phyloP scores from a whole-genome alignment of 2,329 filamentous ascomycete genomes.

The Ascochyta fabae region DNA sequence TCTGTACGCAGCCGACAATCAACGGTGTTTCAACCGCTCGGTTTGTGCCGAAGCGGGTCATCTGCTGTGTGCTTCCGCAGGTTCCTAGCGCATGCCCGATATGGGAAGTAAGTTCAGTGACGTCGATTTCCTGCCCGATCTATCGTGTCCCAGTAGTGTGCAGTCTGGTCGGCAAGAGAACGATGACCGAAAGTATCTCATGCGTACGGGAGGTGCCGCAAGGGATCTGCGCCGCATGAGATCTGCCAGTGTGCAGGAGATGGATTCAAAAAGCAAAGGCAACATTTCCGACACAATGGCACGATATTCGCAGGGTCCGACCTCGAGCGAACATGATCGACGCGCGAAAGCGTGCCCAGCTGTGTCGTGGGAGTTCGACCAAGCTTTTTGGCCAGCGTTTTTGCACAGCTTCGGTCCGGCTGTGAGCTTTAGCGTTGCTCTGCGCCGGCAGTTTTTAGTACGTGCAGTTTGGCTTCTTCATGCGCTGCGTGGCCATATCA shows the following conservation, averaged over 20 bases:
- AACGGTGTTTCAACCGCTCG: background rate
- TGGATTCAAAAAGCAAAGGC: conserved; percentile 2
- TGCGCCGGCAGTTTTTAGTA: background rate
- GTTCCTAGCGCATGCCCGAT: background rate
- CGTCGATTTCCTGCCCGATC: background rate
- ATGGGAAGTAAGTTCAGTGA: background rate
- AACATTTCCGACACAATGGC: background rate
- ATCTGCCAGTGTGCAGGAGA: background rate
- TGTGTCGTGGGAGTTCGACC: background rate
- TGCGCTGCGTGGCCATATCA: background rate
- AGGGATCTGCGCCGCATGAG: conserved; percentile 2
- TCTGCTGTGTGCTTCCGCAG: background rate
- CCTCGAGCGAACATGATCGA: conserved; percentile 1
- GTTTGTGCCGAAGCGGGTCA: background rate
- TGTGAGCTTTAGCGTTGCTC: background rate
- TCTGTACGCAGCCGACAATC: background rate
- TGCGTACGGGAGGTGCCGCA: conserved; percentile 1
- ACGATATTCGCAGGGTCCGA: conserved; percentile 2
- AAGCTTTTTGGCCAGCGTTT: background rate
- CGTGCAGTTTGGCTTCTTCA: background rate
- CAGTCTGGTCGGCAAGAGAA: background rate
- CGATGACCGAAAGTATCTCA: background rate
- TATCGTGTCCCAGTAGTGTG: background rate
- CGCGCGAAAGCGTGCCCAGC: background rate
- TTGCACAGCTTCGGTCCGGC: conserved; percentile 2